These are phyloP conservation scores for Epichloe baconii DNA, from an alignment of 2,329 filamentous ascomycete species.

Conservation along the genomic window DNA sequence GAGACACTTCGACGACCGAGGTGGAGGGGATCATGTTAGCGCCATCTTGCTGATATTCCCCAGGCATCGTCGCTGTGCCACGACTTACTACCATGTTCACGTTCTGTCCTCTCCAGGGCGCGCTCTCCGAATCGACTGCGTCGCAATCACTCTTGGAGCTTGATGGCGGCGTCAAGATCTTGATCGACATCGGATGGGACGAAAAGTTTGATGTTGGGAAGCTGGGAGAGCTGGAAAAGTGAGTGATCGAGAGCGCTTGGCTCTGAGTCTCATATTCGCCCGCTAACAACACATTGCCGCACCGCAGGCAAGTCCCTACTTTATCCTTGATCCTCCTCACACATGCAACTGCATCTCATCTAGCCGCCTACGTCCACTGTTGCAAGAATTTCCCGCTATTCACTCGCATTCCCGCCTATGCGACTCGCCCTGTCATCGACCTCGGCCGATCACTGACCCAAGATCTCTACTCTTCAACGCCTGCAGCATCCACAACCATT, in stretches of 20 bases:
- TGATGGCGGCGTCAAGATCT: constrained; percentile 88
- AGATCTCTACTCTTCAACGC: constrained; percentile 83
- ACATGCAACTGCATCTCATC: constrained; percentile 80
- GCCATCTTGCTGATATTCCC: neutral
- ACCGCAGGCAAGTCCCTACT: constrained; percentile 69
- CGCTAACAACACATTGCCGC: constrained; percentile 11
- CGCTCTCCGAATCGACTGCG: constrained; percentile 72
- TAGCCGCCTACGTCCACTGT: constrained; percentile 89
- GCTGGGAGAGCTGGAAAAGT: constrained; percentile 85
- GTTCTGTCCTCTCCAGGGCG: constrained; percentile 84
- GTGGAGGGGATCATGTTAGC: constrained; percentile 2
- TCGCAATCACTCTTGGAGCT: constrained; percentile 95
- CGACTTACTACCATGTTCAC: constrained; percentile 64
- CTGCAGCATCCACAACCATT: constrained; percentile 75
- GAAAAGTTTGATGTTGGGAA: constrained; percentile 73
- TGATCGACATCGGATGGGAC: constrained; percentile 94
- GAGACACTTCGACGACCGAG: neutral
- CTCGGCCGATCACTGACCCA: constrained; percentile 82
- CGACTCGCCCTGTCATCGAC: constrained; percentile 84
- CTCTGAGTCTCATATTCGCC: neutral
- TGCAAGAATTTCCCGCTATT: constrained; percentile 94
- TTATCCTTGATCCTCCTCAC: constrained; percentile 89
- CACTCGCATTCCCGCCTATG: constrained; percentile 84
- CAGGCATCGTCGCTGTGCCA: neutral
- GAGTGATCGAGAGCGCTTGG: constrained; percentile 17